Evolutionary conservation across 768 basidiomycete genomes (phyloP).

Genomic region (Hygrophoropsis aurantiaca): DNA sequence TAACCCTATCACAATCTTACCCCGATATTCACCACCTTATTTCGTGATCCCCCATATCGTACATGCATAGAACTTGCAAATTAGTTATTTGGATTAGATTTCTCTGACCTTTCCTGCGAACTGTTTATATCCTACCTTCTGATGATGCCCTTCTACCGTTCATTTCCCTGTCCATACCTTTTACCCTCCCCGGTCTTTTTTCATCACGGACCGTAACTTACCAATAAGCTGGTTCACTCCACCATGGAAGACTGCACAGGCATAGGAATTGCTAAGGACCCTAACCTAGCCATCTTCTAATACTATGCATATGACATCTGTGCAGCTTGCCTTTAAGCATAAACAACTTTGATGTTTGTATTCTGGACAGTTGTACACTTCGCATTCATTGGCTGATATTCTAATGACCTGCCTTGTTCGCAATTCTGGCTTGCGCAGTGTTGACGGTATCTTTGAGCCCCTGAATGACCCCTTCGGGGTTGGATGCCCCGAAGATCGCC

Average conservation of each 20-base stretch:
- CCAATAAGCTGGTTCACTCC: constrained; percentile 12
- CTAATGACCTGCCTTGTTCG: constrained; percentile 15
- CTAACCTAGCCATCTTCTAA: constrained; percentile 29
- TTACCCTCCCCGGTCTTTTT: constrained; percentile 12
- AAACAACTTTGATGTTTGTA: no score
- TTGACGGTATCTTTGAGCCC: constrained; percentile 69
- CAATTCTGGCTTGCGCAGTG: constrained; percentile 55
- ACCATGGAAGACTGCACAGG: constrained; percentile 4
- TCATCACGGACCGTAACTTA: constrained; percentile 17
- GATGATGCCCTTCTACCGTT: constrained; percentile 16
- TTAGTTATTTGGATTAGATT: constrained; percentile 30
- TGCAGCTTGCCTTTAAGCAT: background rate
- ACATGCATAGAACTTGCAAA: constrained; percentile 25
- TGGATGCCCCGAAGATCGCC: constrained; percentile 83
- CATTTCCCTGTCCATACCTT: constrained; percentile 24
- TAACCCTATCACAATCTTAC: constrained; percentile 24
- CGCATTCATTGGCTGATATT: no score
- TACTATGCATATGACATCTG: constrained; percentile 6
- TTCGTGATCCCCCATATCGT: constrained; percentile 25
- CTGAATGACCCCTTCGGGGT: constrained; percentile 77
- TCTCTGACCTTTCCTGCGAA: constrained; percentile 23
- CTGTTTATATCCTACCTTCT: constrained; percentile 15
- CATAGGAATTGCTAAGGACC: constrained; percentile 16
- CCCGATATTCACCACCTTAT: constrained; percentile 25
- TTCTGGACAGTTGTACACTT: no score